Percentiles rank a stretch among this genome's conserved stretches.
phyloP scores from a whole-genome alignment of 1,139 yeast species.

The Nakaseomyces glabratus region DNA sequence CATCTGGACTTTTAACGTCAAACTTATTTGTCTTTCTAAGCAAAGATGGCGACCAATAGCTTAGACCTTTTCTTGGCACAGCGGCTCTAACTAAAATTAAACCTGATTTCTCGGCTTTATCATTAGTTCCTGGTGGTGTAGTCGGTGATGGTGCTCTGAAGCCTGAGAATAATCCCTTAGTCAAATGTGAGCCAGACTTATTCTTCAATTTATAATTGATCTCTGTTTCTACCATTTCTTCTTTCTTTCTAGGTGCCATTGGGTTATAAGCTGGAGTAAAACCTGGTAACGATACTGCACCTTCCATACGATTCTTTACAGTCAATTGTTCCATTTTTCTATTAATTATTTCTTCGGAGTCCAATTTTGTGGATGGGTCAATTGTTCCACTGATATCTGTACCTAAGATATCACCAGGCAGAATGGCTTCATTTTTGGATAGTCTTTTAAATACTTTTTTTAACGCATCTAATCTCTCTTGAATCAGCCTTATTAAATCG shows the following conservation, averaged over 20 bases:
- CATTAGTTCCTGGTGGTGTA: conserved; percentile 2
- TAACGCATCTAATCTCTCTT: conserved; percentile 18
- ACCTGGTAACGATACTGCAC: conserved; percentile 3
- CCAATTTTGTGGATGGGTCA: conserved; percentile 13
- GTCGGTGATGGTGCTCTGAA: conserved; percentile 9
- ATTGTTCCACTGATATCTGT: conserved; percentile 21
- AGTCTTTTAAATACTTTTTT: conserved; percentile 16
- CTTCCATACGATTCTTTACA: conserved; percentile 14
- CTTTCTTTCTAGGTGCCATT: conserved; percentile 6
- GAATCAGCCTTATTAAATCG: conserved; percentile 13
- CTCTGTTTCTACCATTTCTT: conserved; percentile 13
- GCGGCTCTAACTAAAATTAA: conserved; percentile 17
- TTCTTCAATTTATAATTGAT: conserved; percentile 15
- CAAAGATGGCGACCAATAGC: conserved; percentile 31
- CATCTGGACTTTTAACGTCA: conserved; percentile 21
- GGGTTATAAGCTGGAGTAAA: conserved; percentile 7
- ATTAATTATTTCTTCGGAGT: conserved; percentile 17
- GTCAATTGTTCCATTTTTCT: conserved; percentile 20
- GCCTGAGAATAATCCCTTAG: conserved; percentile 16
- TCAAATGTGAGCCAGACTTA: conserved; percentile 13
- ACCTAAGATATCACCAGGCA: conserved; percentile 16
- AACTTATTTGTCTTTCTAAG: conserved; percentile 27
- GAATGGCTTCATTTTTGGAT: conserved; percentile 15
- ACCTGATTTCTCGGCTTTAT: conserved; percentile 14
- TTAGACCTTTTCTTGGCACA: conserved; percentile 26